Percentiles rank a stretch among this genome's conserved stretches.
These are phyloP conservation scores for Dacryopinax primogenitus DNA, from an alignment of 768 basidiomycete genomes.

Conservation along the genomic window DNA sequence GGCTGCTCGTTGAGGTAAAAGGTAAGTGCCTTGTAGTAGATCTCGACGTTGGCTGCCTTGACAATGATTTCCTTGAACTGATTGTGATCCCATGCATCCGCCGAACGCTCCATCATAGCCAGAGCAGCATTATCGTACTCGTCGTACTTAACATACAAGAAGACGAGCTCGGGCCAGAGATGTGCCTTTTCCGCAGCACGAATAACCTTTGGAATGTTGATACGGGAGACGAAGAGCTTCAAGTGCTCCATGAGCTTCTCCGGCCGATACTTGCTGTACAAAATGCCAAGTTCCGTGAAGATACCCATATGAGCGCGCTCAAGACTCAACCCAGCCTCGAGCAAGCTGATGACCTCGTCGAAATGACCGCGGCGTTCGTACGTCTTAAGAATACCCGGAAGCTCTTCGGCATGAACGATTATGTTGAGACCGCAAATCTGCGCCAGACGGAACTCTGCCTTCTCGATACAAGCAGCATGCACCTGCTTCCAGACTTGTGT, in stretches of 20 bases:
- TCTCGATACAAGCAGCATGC: slow-evolving; percentile 95
- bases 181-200: slow-evolving; percentile 92
- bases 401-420: slow-evolving; percentile 87
- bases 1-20: slow-evolving; percentile 95
- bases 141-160: slow-evolving; percentile 97
- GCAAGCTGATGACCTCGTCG: slow-evolving; percentile 77
- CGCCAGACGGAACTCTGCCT: slow-evolving; percentile 90
- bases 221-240: slow-evolving; percentile 86
- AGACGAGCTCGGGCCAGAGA: slow-evolving; percentile 96
- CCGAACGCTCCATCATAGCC: slow-evolving; percentile 95
- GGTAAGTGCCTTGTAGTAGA: slow-evolving; percentile 58
- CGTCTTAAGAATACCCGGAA: slow-evolving; percentile 55
- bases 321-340: slow-evolving; percentile 91
- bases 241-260: slow-evolving; percentile 97
- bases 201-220: slow-evolving; percentile 99
- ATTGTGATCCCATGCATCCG: slow-evolving; percentile 99
- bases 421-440: slow-evolving; percentile 99
- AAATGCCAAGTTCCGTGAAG: slow-evolving; percentile 84
- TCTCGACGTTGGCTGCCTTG: slow-evolving; percentile 94
- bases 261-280: slow-evolving; percentile 91
- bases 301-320: slow-evolving; percentile 99
- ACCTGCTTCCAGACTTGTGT: slow-evolving; percentile 99
- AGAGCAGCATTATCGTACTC: slow-evolving; percentile 95
- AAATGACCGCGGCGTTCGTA: slow-evolving; percentile 91
- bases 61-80: slow-evolving; percentile 99